A percentile compares a stretch with the other conserved stretches of the same genome.
Conservation (phyloP, 1,139 yeast genomes). For the Yamadazyma triangularis region DNA sequence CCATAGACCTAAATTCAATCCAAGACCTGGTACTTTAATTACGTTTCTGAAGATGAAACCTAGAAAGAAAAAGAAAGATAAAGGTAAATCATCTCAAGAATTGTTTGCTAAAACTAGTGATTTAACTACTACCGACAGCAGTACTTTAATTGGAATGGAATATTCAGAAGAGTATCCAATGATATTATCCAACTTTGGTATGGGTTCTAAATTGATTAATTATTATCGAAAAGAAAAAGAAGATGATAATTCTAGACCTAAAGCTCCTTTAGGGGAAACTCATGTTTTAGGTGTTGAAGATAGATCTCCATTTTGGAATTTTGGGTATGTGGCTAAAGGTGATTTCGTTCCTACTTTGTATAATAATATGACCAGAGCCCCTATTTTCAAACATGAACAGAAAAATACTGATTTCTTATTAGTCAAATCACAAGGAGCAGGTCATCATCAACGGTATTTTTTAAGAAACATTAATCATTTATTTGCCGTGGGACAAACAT, state of each 20-base stretch:
- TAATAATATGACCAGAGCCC: slow-evolving; percentile 90
- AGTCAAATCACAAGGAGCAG: slow-evolving; percentile 70
- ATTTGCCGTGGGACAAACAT: slow-evolving; percentile 87
- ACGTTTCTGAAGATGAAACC: slow-evolving; percentile 70
- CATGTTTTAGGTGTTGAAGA: slow-evolving; percentile 94
- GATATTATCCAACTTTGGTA: slow-evolving; percentile 83
- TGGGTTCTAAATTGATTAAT: slow-evolving; percentile 92
- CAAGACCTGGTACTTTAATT: slow-evolving; percentile 74
- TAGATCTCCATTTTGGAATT: slow-evolving; percentile 96
- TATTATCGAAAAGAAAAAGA: slow-evolving; percentile 83
- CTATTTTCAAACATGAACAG: slow-evolving; percentile 83
- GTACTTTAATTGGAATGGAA: slow-evolving; percentile 74
- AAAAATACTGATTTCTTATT: slow-evolving; percentile 77
- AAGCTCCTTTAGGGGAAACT: slow-evolving; percentile 88
- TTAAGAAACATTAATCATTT: slow-evolving; percentile 66
- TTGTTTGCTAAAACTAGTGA: slow-evolving; percentile 69
- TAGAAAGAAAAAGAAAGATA: slow-evolving; percentile 88
- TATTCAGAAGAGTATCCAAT: slow-evolving; percentile 88
- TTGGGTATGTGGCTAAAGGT: slow-evolving; percentile 95
- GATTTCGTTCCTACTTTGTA: slow-evolving; percentile 90
- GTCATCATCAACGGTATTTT: slow-evolving; percentile 47
- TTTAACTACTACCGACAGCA: slow-evolving; percentile 79
- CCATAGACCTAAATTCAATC: slow-evolving; percentile 74
- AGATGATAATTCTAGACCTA: slow-evolving; percentile 84
- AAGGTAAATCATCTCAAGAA: slow-evolving; percentile 75